Conservation (phyloP, 257 asterid genomes). For the Ballota nigra region DNA sequence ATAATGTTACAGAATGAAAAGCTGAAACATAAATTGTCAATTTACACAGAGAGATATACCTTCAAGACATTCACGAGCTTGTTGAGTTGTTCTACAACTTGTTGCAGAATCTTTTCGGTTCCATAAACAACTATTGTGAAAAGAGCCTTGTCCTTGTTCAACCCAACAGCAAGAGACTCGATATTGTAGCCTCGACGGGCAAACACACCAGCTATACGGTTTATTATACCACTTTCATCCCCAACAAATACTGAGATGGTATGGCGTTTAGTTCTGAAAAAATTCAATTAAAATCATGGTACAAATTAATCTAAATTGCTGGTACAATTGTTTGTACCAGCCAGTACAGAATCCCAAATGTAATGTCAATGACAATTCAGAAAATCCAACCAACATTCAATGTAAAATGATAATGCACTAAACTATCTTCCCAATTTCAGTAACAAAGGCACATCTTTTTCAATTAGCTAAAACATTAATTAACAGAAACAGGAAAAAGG, state of each 20-base stretch:
- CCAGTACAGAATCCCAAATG: slow-evolving; percentile 1
- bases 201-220: slow-evolving; percentile 86
- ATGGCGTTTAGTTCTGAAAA: slow-evolving; percentile 60
- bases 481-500: neutral
- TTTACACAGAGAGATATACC: slow-evolving; percentile 35
- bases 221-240: slow-evolving; percentile 88
- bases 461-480: neutral
- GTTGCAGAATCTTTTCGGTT: slow-evolving; percentile 62
- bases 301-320: slow-evolving; percentile 8
- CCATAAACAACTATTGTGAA: slow-evolving; percentile 88
- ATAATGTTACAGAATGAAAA: neutral
- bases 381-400: neutral
- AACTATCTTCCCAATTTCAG: neutral
- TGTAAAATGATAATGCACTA: neutral
- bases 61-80: slow-evolving; percentile 78
- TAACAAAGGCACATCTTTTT: neutral
- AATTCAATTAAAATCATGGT: slow-evolving; percentile 8
- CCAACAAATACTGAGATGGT: slow-evolving; percentile 87
- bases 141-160: slow-evolving; percentile 82
- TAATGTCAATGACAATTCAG: slow-evolving; percentile 2
- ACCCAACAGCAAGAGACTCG: slow-evolving; percentile 90
- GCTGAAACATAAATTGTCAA: neutral
- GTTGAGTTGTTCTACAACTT: slow-evolving; percentile 80
- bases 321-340: neutral
- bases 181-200: slow-evolving; percentile 89